Conservation (phyloP, 1,284 basidiomycete genomes). For the Amylostereum chailletii region DNA sequence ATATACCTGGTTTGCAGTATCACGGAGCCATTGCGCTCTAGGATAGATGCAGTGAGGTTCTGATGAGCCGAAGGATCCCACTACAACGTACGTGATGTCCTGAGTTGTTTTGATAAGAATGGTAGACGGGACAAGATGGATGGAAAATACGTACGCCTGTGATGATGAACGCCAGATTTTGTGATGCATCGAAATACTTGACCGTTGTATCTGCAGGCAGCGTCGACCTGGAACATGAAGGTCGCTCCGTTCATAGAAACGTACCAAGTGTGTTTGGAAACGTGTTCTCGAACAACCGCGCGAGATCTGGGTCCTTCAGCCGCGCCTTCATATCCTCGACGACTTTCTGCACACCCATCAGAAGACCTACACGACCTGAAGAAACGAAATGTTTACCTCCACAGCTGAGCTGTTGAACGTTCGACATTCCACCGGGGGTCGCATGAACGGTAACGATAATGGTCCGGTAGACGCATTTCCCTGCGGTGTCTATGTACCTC, state of each 20-base stretch:
- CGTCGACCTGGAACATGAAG: too few species aligned
- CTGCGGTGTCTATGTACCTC: constrained; percentile 37
- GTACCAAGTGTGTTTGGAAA: constrained; percentile 70
- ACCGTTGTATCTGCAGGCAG: constrained; percentile 55
- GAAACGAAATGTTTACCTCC: constrained; percentile 33
- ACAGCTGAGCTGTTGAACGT: constrained; percentile 69
- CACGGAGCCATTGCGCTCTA: constrained; percentile 51
- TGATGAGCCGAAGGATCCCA: neutral
- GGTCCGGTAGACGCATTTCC: constrained; percentile 49
- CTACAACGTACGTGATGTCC: constrained; percentile 53
- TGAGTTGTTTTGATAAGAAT: constrained; percentile 16
- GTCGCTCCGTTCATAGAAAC: constrained; percentile 1
- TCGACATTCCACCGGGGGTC: constrained; percentile 55
- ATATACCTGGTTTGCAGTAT: constrained; percentile 65
- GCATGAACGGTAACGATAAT: constrained; percentile 62
- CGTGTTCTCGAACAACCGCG: constrained; percentile 68
- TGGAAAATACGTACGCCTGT: constrained; percentile 43
- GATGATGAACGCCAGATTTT: constrained; percentile 70
- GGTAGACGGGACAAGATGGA: neutral
- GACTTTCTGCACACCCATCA: constrained; percentile 38
- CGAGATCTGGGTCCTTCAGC: constrained; percentile 66
- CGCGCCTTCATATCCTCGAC: constrained; percentile 60
- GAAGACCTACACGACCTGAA: neutral
- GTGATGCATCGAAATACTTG: constrained; percentile 57
- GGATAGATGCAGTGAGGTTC: constrained; percentile 37